Conservation (phyloP, 2,329 filamentous ascomycete genomes). For the Immersiporthe knoxdaviesiana region DNA sequence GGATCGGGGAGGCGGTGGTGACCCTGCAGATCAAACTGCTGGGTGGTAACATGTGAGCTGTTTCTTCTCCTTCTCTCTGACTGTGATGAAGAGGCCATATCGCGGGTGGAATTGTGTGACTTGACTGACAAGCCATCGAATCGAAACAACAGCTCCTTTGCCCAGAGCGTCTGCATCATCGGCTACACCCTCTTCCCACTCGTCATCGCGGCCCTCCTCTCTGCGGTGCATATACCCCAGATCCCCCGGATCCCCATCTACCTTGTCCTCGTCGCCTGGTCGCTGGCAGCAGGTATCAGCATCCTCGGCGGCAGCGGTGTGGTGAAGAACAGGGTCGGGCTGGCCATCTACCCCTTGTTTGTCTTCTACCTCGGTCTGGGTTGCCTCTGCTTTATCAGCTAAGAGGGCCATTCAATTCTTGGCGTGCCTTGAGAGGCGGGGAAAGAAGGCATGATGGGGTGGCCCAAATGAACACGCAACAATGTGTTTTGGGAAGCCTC, state of each 20-base stretch:
- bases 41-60: conserved; percentile 89
- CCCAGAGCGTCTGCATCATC: conserved; percentile 96
- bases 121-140: background rate
- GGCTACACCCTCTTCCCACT: conserved; percentile 97
- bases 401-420: conserved; percentile 25
- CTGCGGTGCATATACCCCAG: conserved; percentile 76
- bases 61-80: conserved; percentile 16
- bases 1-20: conserved; percentile 94
- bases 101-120: too few relatives aligned
- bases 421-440: too few relatives aligned
- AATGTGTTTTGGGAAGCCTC: background rate
- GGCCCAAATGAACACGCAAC: background rate
- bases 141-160: conserved; percentile 74
- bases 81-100: conserved; percentile 31
- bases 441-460: background rate
- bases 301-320: conserved; percentile 95
- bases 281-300: conserved; percentile 90
- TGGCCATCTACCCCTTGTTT: conserved; percentile 93
- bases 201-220: conserved; percentile 88
- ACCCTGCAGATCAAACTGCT: conserved; percentile 97
- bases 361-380: conserved; percentile 94
- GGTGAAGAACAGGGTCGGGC: conserved; percentile 88
- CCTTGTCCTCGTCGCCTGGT: conserved; percentile 86
- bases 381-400: conserved; percentile 97
- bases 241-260: conserved; percentile 91